Evolutionary conservation across 1,284 basidiomycete genomes (phyloP).

Genomic region (Vanrija sp.): DNA sequence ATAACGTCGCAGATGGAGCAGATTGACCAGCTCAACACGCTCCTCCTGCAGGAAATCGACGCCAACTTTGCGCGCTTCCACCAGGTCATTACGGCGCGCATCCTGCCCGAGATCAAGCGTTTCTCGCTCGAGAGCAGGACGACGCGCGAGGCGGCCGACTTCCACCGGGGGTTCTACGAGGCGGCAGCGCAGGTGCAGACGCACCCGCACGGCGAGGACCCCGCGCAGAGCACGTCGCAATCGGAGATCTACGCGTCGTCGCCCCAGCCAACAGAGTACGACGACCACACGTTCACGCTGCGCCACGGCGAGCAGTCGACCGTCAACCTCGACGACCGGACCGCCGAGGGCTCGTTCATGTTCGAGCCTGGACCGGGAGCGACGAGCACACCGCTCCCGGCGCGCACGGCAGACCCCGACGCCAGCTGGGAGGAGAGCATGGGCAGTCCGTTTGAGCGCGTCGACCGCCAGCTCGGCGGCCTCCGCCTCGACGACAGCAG

Average conservation of each 20-base stretch:
- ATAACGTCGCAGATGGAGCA: constrained; percentile 75
- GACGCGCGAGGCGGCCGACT: constrained; percentile 84
- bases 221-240: not conserved
- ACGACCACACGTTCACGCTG: constrained; percentile 33
- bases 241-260: not conserved
- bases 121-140: constrained; percentile 82
- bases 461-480: constrained; percentile 62
- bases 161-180: constrained; percentile 95
- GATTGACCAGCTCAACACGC: constrained; percentile 90
- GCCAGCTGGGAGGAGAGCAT: constrained; percentile 63
- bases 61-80: constrained; percentile 89
- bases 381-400: constrained; percentile 42
- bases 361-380: constrained; percentile 28
- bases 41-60: constrained; percentile 76
- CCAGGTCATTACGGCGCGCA: constrained; percentile 71
- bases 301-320: constrained; percentile 19
- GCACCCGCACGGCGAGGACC: constrained; percentile 3
- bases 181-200: constrained; percentile 9
- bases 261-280: constrained; percentile 17
- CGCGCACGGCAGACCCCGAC: constrained; percentile 17
- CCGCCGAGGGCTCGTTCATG: constrained; percentile 22
- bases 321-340: constrained; percentile 14
- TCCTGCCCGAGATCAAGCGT: constrained; percentile 81
- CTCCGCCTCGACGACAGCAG: constrained; percentile 37
- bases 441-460: constrained; percentile 68